Conservation (phyloP, 2,329 filamentous ascomycete genomes). For the Trichoderma asperellum region DNA sequence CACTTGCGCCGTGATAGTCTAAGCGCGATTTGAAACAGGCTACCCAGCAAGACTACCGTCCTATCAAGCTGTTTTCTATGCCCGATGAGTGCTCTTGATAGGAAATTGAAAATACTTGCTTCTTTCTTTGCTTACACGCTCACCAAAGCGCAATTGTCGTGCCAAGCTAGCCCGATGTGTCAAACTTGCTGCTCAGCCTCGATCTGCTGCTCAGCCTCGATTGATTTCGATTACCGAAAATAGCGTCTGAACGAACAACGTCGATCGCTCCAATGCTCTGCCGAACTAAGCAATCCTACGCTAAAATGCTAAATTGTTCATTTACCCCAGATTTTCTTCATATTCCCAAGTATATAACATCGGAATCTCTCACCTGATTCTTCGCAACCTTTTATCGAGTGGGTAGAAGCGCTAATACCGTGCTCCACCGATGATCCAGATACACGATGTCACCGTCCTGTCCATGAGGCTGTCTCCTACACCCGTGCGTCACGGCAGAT, state of each 20-base stretch:
- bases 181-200: background rate
- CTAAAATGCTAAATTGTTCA: background rate
- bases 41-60: background rate
- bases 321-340: background rate
- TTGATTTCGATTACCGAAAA: conserved; percentile 1
- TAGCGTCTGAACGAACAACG: background rate
- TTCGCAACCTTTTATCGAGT: background rate
- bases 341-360: background rate
- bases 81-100: background rate
- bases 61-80: background rate
- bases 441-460: background rate
- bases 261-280: background rate
- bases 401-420: background rate
- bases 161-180: background rate
- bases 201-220: background rate
- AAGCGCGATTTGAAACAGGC: background rate
- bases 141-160: background rate
- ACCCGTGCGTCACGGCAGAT: background rate
- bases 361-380: background rate
- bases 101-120: background rate
- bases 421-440: background rate
- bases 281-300: background rate
- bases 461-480: background rate
- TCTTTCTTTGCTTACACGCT: background rate
- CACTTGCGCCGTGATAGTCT: background rate